Evolutionary conservation across 2,329 filamentous ascomycete species (phyloP), one percentile per base, ranked within the genome.

Genomic region (Aureobasidium vineae): DNA sequence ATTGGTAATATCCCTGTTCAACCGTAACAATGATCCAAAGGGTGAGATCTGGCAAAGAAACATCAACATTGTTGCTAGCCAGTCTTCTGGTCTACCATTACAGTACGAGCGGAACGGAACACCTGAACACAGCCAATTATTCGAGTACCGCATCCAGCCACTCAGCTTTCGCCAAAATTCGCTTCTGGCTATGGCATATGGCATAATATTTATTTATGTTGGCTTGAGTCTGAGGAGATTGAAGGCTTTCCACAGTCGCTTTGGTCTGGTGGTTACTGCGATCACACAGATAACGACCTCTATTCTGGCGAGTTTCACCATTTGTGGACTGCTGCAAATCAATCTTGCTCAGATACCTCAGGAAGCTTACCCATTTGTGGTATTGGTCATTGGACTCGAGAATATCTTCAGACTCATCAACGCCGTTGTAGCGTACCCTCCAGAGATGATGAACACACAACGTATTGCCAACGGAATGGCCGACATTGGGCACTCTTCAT

Each of bases 371-470:
- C 90, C 90, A 0, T 83, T 91, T 11, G 88, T 91, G n/a, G 85
- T 93, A 10, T 82, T 92, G 45, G 85, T 88, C 45, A 88, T 92
- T 78, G 91, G 90, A 59, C 79, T 93, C 38, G 90, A 92, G 72
- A 92, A 93, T 71, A 90, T 91, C 72, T 89, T 92, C 72, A 83
- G 90, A 21, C 80, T 93, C 41, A 91, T 93, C 75, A 92, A 92
- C 72, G 87, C 88, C 7, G 88, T 93, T 45, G 86, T 93, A 40
- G 81, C 88, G 65, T 91, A 89, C 0, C 87, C 89, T 0, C 81
- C 88, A 0, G 86, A 90, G 69, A 84, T 89, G 74, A 86, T 82
- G 67, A 90, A 89, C 4, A 86, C 87, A 65, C 83, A 83, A 66
- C 84, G 90, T 56, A 89, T 94, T 47, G 88, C 89, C 0, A 84